These are phyloP conservation scores for Eimeria praecox DNA, from an alignment of 169 alveolate genomes.

Conservation along the genomic window DNA sequence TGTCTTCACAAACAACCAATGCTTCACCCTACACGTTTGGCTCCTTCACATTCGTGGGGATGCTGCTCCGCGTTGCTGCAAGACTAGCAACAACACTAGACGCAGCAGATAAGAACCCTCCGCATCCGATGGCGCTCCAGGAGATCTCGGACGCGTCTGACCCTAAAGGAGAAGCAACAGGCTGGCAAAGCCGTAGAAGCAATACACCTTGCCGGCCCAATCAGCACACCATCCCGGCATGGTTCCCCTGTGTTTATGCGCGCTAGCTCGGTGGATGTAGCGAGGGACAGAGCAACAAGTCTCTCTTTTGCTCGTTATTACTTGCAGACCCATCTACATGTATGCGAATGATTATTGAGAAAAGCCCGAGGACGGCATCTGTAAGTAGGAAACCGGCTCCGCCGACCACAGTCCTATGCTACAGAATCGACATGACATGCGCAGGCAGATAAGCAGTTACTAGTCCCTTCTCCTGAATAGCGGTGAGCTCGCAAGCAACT, in stretches of 20 bases:
- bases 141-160: not conserved
- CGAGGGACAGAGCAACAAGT: not conserved
- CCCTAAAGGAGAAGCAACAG: not conserved
- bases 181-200: not conserved
- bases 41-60: not conserved
- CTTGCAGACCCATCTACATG: not conserved
- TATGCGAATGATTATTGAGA: not conserved
- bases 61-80: not conserved
- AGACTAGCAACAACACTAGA: not conserved
- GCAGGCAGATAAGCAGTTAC: not conserved
- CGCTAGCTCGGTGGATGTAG: slow-evolving; percentile 27
- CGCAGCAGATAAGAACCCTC: not conserved
- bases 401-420: not conserved
- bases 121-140: not conserved
- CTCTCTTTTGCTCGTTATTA: not conserved
- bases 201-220: not conserved
- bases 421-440: slow-evolving; percentile 45
- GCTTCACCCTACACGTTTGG: not conserved
- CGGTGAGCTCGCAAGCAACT: not conserved
- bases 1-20: too few relatives aligned
- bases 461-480: not conserved
- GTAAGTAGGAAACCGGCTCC: not conserved
- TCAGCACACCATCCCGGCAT: not conserved
- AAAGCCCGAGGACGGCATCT: not conserved
- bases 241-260: not conserved